Evolutionary conservation across 208 protist genomes (phyloP).

Genomic region (Acanthamoeba culbertsoni): DNA sequence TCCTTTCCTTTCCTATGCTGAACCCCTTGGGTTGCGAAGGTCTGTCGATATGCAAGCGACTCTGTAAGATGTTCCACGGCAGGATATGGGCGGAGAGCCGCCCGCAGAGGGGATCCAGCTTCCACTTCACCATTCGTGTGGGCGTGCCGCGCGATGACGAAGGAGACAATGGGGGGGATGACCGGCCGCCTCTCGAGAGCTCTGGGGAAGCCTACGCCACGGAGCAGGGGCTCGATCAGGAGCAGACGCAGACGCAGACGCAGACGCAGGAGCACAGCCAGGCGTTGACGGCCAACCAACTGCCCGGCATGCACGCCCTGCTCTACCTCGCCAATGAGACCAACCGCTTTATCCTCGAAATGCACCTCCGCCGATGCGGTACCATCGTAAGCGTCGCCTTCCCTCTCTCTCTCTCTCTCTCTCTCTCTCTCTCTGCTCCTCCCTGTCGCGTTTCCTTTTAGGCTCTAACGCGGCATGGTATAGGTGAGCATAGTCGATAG

Average conservation of each 20-base stretch:
- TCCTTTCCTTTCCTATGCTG: neutral
- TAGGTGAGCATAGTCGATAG: neutral
- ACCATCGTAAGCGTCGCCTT: neutral
- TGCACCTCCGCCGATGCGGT: constrained; percentile 1
- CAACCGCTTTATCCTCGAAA: constrained; percentile 9
- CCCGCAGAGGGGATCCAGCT: neutral
- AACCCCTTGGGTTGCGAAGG: too few relatives aligned
- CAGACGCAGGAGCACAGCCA: too few relatives aligned
- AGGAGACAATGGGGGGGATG: neutral
- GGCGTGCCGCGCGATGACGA: neutral
- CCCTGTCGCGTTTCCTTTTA: too few relatives aligned
- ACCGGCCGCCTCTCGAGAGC: neutral
- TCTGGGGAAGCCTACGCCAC: too few relatives aligned
- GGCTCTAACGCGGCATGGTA: too few relatives aligned
- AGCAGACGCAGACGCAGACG: neutral
- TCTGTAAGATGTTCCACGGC: constrained; percentile 17
- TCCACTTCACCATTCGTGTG: constrained; percentile 4
- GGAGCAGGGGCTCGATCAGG: neutral
- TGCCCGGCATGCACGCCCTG: neutral
- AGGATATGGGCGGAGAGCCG: constrained; percentile 42
- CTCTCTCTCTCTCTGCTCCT: neutral
- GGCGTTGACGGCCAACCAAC: too few relatives aligned
- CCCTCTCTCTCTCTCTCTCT: neutral
- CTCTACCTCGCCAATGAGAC: constrained; percentile 34
- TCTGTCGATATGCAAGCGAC: neutral